Evolutionary conservation across 2,329 filamentous ascomycete genomes (phyloP).

Genomic region (Penicillium janthinellum): DNA sequence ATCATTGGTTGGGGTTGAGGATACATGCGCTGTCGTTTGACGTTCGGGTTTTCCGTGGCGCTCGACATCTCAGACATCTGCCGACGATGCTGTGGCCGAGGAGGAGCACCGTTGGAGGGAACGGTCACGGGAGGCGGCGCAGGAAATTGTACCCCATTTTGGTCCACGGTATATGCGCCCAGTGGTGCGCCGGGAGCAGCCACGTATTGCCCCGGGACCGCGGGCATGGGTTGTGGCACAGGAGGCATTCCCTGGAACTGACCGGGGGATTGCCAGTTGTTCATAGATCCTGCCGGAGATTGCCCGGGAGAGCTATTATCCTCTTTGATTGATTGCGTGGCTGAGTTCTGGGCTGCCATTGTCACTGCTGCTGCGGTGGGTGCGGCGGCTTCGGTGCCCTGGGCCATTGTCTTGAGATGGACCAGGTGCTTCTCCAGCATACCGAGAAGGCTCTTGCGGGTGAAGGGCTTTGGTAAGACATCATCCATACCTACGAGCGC

Average conservation of each 20-base stretch:
- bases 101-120: constrained; percentile 31
- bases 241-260: constrained; percentile 61
- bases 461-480: constrained; percentile 95
- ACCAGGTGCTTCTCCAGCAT: constrained; percentile 86
- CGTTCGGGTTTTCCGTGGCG: constrained; percentile 53
- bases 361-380: constrained; percentile 42
- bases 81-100: constrained; percentile 52
- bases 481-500: constrained; percentile 81
- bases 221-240: constrained; percentile 51
- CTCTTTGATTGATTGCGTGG: constrained; percentile 61
- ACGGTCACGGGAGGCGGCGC: constrained; percentile 40
- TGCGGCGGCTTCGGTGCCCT: constrained; percentile 57
- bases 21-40: constrained; percentile 64
- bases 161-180: constrained; percentile 42
- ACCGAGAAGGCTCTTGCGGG: constrained; percentile 78
- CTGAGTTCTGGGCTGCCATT: constrained; percentile 53
- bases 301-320: constrained; percentile 65
- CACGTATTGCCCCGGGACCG: constrained; percentile 47
- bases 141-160: constrained; percentile 45
- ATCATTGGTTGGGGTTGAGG: constrained; percentile 49
- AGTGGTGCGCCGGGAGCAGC: constrained; percentile 41
- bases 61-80: constrained; percentile 64
- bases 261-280: constrained; percentile 65
- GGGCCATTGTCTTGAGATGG: constrained; percentile 72
- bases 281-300: constrained; percentile 60